These are phyloP conservation scores for Crepidotus sp. DNA, from an alignment of 1,284 basidiomycete genomes.

Conservation along the genomic window DNA sequence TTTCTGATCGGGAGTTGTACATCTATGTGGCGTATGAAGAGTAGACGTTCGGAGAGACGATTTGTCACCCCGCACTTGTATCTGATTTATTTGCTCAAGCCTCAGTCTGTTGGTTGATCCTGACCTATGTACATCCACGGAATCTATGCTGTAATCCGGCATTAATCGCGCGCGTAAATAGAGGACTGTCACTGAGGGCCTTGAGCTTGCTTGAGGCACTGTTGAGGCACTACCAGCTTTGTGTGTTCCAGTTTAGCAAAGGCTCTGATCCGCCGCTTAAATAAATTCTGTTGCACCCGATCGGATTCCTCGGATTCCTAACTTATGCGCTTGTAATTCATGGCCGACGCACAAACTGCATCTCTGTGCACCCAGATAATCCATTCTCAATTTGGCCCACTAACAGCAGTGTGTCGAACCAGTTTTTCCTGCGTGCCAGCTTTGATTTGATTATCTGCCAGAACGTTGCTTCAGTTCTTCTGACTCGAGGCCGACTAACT, in stretches of 20 bases:
- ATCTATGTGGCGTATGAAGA: conserved; percentile 2
- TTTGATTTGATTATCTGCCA: conserved; percentile 25
- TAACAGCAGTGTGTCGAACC: conserved; percentile 53
- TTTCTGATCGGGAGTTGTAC: conserved; percentile 20
- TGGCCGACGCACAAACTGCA: conserved; percentile 67
- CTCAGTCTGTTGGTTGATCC: conserved; percentile 13
- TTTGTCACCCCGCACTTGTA: conserved; percentile 10
- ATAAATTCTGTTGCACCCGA: too few species aligned
- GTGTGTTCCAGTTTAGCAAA: too few species aligned
- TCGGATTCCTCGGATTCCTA: too few species aligned
- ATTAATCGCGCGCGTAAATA: too few species aligned
- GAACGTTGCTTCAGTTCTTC: conserved; percentile 76
- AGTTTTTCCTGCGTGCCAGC: background rate
- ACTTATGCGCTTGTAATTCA: conserved; percentile 23
- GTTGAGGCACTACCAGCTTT: too few species aligned
- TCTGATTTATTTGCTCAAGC: conserved; percentile 11
- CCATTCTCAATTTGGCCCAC: conserved; percentile 69
- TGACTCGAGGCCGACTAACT: conserved; percentile 78
- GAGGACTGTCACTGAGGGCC: too few species aligned
- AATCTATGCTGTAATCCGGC: background rate
- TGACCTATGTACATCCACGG: background rate
- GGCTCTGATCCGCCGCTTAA: too few species aligned
- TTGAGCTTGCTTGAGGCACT: too few species aligned
- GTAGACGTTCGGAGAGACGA: conserved; percentile 15
- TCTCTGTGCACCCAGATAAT: conserved; percentile 71